Conservation (phyloP, 1,284 basidiomycete species). For the Apiotrichum gracile region DNA sequence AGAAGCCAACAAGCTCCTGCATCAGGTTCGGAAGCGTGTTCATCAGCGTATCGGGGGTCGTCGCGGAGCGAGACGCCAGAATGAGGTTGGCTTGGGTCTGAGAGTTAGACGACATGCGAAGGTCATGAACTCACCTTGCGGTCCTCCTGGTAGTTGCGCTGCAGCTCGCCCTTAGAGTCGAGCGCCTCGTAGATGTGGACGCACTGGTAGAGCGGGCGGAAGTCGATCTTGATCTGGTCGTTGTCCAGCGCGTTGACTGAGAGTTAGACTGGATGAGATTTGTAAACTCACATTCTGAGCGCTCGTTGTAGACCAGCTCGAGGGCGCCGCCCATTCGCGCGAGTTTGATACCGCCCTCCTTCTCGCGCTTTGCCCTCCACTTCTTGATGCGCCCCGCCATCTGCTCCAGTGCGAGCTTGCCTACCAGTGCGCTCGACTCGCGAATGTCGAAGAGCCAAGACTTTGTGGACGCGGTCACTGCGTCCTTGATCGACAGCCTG, state of each 20-base stretch:
- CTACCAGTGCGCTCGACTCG: conserved; percentile 80
- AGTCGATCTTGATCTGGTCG: conserved; percentile 80
- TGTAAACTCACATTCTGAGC: conserved; percentile 72
- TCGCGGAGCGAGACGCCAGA: conserved; percentile 58
- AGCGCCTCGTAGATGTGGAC: conserved; percentile 95
- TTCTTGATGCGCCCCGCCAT: conserved; percentile 80
- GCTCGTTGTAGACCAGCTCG: conserved; percentile 88
- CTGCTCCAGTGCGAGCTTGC: conserved; percentile 78
- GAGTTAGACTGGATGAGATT: neutral
- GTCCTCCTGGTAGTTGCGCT: conserved; percentile 89
- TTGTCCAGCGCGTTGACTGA: conserved; percentile 87
- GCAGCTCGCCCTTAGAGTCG: conserved; percentile 80
- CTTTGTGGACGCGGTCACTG: conserved; percentile 90
- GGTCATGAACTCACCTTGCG: conserved; percentile 58
- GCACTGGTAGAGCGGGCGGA: conserved; percentile 91
- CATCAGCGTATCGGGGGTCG: conserved; percentile 48
- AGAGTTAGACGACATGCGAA: neutral
- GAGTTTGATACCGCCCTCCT: conserved; percentile 53
- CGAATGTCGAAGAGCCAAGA: conserved; percentile 95
- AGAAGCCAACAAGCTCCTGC: conserved; percentile 97
- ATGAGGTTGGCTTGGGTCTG: conserved; percentile 96
- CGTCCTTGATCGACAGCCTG: conserved; percentile 80
- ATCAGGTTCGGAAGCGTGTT: conserved; percentile 57
- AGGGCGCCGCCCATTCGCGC: conserved; percentile 90
- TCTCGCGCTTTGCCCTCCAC: conserved; percentile 75